Evolutionary conservation across 129 eudicot genomes (phyloP).

Genomic region (Tagetes erecta): DNA sequence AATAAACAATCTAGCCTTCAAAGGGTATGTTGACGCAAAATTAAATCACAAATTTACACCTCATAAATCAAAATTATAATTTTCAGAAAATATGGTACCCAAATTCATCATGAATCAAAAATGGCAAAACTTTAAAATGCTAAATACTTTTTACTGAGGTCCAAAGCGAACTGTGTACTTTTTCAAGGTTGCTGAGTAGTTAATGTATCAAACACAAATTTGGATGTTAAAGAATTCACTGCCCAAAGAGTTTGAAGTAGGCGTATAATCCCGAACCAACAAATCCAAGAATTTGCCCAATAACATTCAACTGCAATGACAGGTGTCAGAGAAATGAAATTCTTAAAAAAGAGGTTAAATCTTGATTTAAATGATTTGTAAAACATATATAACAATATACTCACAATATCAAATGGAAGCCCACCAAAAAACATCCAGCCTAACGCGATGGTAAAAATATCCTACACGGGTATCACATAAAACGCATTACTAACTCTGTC

Average conservation of each 20-base stretch:
- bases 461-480: conserved; percentile 37
- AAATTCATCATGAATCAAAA: conserved; percentile 25
- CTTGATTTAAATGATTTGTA: background rate
- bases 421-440: conserved; percentile 97
- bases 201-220: background rate
- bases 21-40: conserved; percentile 3
- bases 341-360: background rate
- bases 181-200: conserved; percentile 21
- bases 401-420: conserved; percentile 88
- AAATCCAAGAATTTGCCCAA: conserved; percentile 84
- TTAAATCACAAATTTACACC: conserved; percentile 27
- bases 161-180: conserved; percentile 5
- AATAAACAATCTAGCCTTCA: conserved; percentile 4
- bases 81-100: background rate
- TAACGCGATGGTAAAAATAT: conserved; percentile 71
- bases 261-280: conserved; percentile 92
- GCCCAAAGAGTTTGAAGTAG: conserved; percentile 72
- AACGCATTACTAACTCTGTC: background rate
- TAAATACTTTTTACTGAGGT: background rate
- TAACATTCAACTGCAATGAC: conserved; percentile 71
- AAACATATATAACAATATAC: conserved; percentile 20
- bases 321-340: conserved; percentile 1
- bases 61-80: background rate
- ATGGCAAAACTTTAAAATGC: conserved; percentile 13
- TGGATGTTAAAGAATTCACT: conserved; percentile 27